Evolutionary conservation across 2,329 filamentous ascomycete species (phyloP).

Genomic region (Colletotrichum sp.): DNA sequence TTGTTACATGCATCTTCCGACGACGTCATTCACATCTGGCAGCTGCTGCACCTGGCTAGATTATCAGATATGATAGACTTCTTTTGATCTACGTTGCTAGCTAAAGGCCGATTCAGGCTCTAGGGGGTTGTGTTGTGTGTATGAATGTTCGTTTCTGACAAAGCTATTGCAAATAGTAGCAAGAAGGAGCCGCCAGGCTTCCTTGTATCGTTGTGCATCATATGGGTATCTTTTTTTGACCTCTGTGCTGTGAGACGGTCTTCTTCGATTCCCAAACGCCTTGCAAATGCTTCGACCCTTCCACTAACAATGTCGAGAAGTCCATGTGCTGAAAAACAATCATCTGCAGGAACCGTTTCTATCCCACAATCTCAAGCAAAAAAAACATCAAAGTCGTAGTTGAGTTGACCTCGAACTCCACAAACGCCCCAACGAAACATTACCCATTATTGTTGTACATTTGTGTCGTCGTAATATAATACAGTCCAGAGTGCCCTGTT

Average conservation of each 20-base stretch:
- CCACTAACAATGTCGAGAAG: not conserved
- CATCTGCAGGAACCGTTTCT: not conserved
- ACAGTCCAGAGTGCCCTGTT: not conserved
- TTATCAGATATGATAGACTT: not conserved
- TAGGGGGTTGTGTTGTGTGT: not conserved
- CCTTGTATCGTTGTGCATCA: conserved; percentile 2
- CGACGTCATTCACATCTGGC: not conserved
- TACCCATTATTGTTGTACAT: conserved; percentile 18
- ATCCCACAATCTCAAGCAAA: not conserved
- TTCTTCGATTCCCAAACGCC: conserved; percentile 23
- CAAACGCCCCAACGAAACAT: not conserved
- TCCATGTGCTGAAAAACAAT: not conserved
- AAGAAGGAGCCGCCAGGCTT: not conserved
- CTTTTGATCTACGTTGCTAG: conserved; percentile 3
- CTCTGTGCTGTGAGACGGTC: conserved; percentile 4
- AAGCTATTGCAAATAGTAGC: conserved; percentile 14
- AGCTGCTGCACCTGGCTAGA: not conserved
- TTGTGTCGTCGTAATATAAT: conserved; percentile 8
- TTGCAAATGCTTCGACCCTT: conserved; percentile 14
- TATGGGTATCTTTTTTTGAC: conserved; percentile 19
- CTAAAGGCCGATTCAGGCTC: not conserved
- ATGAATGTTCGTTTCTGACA: not conserved
- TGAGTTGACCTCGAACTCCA: conserved; percentile 9
- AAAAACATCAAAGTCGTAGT: conserved; percentile 12
- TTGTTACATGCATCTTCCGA: not conserved